These are phyloP conservation scores for Citrus mangshanensis DNA, from an alignment of 345 rosid genomes.

Conservation along the genomic window DNA sequence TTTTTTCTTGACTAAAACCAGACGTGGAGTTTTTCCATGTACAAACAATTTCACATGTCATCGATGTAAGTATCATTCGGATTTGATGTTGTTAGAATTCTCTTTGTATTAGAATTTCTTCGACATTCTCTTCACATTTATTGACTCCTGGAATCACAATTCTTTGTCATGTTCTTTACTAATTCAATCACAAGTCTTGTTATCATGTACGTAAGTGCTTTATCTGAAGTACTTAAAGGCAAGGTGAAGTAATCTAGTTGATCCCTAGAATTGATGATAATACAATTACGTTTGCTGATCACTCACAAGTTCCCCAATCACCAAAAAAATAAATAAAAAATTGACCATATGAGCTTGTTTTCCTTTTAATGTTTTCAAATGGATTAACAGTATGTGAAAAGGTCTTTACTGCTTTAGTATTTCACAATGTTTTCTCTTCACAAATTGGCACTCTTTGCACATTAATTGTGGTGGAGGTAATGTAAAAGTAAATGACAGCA, in stretches of 20 bases:
- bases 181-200: neutral
- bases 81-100: neutral
- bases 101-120: neutral
- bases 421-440: neutral
- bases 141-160: neutral
- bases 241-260: neutral
- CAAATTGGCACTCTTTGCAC: slow-evolving; percentile 28
- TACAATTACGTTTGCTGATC: too few species aligned
- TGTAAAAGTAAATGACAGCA: slow-evolving; percentile 13
- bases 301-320: too few species aligned
- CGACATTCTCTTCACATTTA: neutral
- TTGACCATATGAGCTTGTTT: neutral
- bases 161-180: neutral
- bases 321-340: too few species aligned
- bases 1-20: slow-evolving; percentile 8
- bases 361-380: neutral
- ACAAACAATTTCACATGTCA: slow-evolving; percentile 32
- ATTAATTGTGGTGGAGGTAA: slow-evolving; percentile 50
- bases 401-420: neutral
- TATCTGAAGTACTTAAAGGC: neutral
- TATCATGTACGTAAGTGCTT: neutral
- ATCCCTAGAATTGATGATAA: neutral
- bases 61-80: slow-evolving; percentile 31
- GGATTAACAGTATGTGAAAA: neutral
- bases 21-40: slow-evolving; percentile 36